These are phyloP conservation scores for Fusarium irregulare DNA, from an alignment of 2,329 filamentous ascomycete genomes.

Conservation along the genomic window DNA sequence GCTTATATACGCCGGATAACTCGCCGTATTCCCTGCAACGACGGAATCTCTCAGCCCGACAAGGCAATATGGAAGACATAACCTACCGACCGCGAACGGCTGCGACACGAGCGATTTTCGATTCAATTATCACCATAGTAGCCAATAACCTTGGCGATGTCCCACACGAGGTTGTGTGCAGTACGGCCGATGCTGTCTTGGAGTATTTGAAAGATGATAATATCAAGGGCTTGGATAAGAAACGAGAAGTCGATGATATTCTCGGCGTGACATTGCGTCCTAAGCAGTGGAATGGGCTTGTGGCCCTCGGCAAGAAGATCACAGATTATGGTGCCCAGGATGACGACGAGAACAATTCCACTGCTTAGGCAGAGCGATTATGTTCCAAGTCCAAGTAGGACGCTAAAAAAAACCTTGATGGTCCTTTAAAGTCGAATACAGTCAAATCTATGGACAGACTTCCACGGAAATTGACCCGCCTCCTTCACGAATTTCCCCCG, in stretches of 20 bases:
- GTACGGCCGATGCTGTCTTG: slow-evolving; percentile 90
- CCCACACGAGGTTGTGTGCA: slow-evolving; percentile 88
- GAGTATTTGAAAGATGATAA: slow-evolving; percentile 95
- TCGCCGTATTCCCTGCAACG: background rate
- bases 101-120: slow-evolving; percentile 91
- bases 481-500: background rate
- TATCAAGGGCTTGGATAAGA: slow-evolving; percentile 96
- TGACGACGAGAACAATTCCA: slow-evolving; percentile 74
- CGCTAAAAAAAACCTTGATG: background rate
- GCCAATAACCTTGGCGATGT: slow-evolving; percentile 91
- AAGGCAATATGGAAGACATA: slow-evolving; percentile 76
- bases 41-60: background rate
- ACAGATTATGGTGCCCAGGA: slow-evolving; percentile 98
- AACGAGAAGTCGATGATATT: slow-evolving; percentile 95
- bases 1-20: too few relatives aligned
- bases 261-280: slow-evolving; percentile 83
- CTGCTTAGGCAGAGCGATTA: too few relatives aligned
- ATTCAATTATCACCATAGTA: slow-evolving; percentile 92
- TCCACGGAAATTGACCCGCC: background rate
- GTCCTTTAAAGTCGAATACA: too few relatives aligned
- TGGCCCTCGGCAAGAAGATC: slow-evolving; percentile 98
- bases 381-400: too few relatives aligned
- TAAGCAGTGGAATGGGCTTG: slow-evolving; percentile 95
- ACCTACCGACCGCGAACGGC: slow-evolving; percentile 91
- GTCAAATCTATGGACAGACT: too few relatives aligned